These are phyloP conservation scores for Chalciporus chontae DNA, from an alignment of 768 basidiomycete genomes.

Conservation along the genomic window DNA sequence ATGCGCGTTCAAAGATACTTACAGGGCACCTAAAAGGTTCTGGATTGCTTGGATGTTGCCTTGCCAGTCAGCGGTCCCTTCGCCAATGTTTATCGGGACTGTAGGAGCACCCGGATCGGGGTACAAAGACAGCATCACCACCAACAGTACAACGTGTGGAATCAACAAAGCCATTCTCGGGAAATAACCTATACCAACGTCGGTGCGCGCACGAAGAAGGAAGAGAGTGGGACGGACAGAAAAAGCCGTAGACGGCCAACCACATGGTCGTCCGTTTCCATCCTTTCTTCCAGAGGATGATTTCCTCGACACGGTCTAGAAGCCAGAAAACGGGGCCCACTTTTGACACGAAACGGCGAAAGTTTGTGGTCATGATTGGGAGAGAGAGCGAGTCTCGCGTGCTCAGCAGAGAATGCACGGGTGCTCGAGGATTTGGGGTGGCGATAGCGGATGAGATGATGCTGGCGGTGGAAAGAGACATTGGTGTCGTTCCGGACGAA, in stretches of 20 bases:
- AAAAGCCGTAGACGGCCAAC: slow-evolving; percentile 73
- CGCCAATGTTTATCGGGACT: slow-evolving; percentile 39
- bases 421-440: slow-evolving; percentile 18
- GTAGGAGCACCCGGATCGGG: slow-evolving; percentile 38
- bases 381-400: slow-evolving; percentile 71
- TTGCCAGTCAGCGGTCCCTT: slow-evolving; percentile 77
- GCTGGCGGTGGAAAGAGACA: slow-evolving; percentile 2
- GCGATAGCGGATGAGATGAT: slow-evolving; percentile 19
- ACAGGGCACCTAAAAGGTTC: slow-evolving; percentile 86
- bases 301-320: slow-evolving; percentile 83
- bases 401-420: slow-evolving; percentile 38
- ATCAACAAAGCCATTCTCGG: slow-evolving; percentile 69
- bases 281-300: slow-evolving; percentile 76
- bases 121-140: slow-evolving; percentile 64
- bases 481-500: slow-evolving; percentile 7
- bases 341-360: slow-evolving; percentile 73
- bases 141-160: slow-evolving; percentile 60
- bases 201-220: background rate
- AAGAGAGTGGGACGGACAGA: slow-evolving; percentile 54
- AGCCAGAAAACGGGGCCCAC: slow-evolving; percentile 85
- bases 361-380: slow-evolving; percentile 60
- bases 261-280: slow-evolving; percentile 70
- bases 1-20: slow-evolving; percentile 22
- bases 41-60: slow-evolving; percentile 88
- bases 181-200: slow-evolving; percentile 57